Evolutionary conservation across 1,139 yeast species (phyloP).

Genomic region (Pneumocystis canis): DNA sequence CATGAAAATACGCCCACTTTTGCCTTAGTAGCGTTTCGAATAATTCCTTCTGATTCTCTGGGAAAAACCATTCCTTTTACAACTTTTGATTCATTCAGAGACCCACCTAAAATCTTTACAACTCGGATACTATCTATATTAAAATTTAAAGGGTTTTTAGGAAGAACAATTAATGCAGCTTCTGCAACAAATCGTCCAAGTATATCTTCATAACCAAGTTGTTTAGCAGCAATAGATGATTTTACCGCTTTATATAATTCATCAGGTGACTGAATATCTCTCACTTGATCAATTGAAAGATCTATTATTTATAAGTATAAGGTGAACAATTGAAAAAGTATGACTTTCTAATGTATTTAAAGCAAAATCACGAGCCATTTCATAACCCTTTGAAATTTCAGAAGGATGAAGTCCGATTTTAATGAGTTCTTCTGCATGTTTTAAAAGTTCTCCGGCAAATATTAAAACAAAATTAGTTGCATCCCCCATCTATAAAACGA

Average conservation of each 20-base stretch:
- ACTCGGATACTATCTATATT: conserved; percentile 89
- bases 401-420: conserved; percentile 79
- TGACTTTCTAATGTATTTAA: conserved; percentile 40
- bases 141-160: conserved; percentile 47
- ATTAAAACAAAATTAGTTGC: conserved; percentile 57
- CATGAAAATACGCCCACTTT: conserved; percentile 89
- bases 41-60: conserved; percentile 83
- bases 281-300: conserved; percentile 48
- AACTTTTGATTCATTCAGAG: conserved; percentile 59
- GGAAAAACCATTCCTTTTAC: conserved; percentile 97
- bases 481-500: conserved; percentile 43
- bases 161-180: conserved; percentile 68
- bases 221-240: conserved; percentile 87
- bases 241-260: conserved; percentile 61
- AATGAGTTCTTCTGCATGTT: conserved; percentile 67
- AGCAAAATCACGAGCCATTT: conserved; percentile 64
- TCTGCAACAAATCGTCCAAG: conserved; percentile 71
- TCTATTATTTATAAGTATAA: conserved; percentile 17
- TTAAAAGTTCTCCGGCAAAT: conserved; percentile 82
- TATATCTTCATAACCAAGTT: conserved; percentile 72
- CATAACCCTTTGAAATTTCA: conserved; percentile 81
- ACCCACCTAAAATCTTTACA: conserved; percentile 89
- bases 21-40: conserved; percentile 52
- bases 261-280: conserved; percentile 38
- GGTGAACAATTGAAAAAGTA: not conserved